Conservation (phyloP, 208 protist species). For the Trypanosoma mega region DNA sequence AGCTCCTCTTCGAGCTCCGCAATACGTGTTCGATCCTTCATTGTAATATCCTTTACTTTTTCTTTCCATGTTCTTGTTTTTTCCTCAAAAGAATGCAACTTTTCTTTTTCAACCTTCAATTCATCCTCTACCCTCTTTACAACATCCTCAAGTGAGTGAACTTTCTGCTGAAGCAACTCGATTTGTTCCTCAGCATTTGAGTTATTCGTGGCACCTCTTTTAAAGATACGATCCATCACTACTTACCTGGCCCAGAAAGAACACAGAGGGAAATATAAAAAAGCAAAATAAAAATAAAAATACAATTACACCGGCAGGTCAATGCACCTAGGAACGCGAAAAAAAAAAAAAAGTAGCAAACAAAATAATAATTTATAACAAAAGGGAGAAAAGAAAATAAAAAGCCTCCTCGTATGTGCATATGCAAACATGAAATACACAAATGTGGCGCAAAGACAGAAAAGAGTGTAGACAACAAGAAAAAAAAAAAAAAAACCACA, state of each 20-base stretch:
- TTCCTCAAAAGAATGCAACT: conserved; percentile 7
- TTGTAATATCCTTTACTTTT: conserved; percentile 38
- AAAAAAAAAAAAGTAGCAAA: conserved; percentile 12
- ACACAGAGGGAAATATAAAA: too few species aligned
- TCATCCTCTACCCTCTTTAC: conserved; percentile 44
- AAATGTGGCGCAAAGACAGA: too few species aligned
- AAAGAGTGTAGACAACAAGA: too few species aligned
- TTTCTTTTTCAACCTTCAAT: conserved; percentile 31
- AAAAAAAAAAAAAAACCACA: too few species aligned
- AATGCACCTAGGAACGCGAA: too few species aligned
- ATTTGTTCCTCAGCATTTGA: conserved; percentile 44
- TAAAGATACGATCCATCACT: conserved; percentile 65
- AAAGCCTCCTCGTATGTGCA: neutral
- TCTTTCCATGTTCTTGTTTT: conserved; percentile 41
- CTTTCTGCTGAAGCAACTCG: conserved; percentile 55
- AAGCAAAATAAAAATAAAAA: too few species aligned
- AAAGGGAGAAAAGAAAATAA: conserved; percentile 8
- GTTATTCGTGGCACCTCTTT: conserved; percentile 19
- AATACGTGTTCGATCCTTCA: conserved; percentile 28
- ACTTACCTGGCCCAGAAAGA: too few species aligned
- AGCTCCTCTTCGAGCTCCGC: conserved; percentile 32
- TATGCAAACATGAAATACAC: too few species aligned
- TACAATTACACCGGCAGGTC: neutral
- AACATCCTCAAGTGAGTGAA: conserved; percentile 56
- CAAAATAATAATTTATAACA: conserved; percentile 3